Evolutionary conservation across 2,329 filamentous ascomycete genomes (phyloP), one percentile per base, ranked within the genome.

Genomic region (Rachicladosporium sp.): DNA sequence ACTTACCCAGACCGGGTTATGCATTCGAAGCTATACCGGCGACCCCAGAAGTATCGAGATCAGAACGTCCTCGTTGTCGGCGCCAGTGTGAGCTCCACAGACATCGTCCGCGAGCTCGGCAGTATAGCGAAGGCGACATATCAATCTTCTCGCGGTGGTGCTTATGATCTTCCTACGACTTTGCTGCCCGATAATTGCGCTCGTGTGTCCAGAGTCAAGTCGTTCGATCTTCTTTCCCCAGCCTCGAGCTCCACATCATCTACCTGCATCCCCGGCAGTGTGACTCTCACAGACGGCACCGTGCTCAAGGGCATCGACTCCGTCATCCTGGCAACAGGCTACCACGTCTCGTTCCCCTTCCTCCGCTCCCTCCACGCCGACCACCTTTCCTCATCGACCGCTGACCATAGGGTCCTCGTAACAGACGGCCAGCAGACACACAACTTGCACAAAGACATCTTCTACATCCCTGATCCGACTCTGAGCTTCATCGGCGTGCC

Each of bases 381-480:
- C 65, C 44, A 58, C 10, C 59, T 58, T 0, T 37, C 59, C 0
- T 58, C 65, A 0, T 55, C 68, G 1, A 51, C 72, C 1, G 76
- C 76, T 0, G 63, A 68, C 30, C 66, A 74, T 0, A 61, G 54
- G 0, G 56, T 74, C 0, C 60, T 85, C 0, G 71, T 84, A 4
- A 82, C 74, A 0, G 75, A 82, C 33, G 79, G 79, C 2, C 68
- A 67, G 9, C 73, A 76, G 53, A 55, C 65, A 2, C 79, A 83
- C 50, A 82, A 83, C 46, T 61, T 83, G 1, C 74, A 82, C 62
- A 74, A 74, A 42, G 79, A 84, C 52, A 76, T 83, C 10, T 83
- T 80, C 52, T 83, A 82, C 56, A 81, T 82, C 33, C 68, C 69
- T 0, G 78, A 83, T 43, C 76, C 78, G 0, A 72, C 74, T 0